Conservation (phyloP, 108 stramenopile genomes). For the Nitzschia sp. region DNA sequence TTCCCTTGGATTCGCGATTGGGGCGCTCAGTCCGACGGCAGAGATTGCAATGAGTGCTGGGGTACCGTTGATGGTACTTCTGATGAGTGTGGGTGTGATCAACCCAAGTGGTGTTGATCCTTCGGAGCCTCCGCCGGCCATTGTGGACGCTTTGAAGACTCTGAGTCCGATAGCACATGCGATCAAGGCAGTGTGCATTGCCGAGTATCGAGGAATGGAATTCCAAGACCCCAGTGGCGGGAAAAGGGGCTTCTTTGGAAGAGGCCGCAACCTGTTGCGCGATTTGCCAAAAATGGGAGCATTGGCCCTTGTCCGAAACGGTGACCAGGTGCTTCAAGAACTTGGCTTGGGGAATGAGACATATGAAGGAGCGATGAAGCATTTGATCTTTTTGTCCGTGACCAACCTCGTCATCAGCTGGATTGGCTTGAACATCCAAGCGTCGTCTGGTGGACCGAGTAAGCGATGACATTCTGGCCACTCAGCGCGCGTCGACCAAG, state of each 20-base stretch:
- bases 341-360: constrained; percentile 61
- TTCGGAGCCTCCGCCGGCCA: constrained; percentile 41
- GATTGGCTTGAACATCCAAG: constrained; percentile 45
- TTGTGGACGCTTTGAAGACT: constrained; percentile 54
- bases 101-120: constrained; percentile 80
- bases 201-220: constrained; percentile 77
- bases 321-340: constrained; percentile 77
- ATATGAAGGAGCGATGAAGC: constrained; percentile 55
- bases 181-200: constrained; percentile 74
- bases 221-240: constrained; percentile 43
- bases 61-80: constrained; percentile 71
- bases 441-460: background rate
- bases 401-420: constrained; percentile 55
- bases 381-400: constrained; percentile 49
- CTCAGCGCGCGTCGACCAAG: too few species aligned
- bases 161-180: constrained; percentile 78
- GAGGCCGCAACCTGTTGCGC: constrained; percentile 43
- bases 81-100: constrained; percentile 68
- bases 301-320: constrained; percentile 79
- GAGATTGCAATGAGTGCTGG: constrained; percentile 68
- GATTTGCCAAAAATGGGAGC: constrained; percentile 81
- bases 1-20: constrained; percentile 83
- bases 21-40: constrained; percentile 53
- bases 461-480: background rate
- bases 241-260: constrained; percentile 3